These are phyloP conservation scores for Pulveroboletus sp. DNA, from an alignment of 768 basidiomycete species.

Conservation along the genomic window DNA sequence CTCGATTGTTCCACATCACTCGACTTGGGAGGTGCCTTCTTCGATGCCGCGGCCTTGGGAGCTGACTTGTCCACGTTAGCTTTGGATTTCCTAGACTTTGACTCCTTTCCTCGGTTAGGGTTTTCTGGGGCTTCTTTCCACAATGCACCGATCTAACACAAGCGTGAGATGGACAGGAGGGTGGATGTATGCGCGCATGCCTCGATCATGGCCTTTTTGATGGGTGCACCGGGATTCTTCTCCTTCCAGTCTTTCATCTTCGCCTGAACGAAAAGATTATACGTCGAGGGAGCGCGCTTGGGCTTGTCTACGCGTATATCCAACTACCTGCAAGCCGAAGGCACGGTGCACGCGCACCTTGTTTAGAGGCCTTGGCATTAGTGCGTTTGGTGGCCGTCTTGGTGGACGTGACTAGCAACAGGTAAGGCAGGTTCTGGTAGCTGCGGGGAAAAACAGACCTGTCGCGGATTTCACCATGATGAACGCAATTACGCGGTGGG, in stretches of 20 bases:
- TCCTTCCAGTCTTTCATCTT: constrained; percentile 57
- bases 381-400: constrained; percentile 55
- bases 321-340: not conserved
- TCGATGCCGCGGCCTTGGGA: constrained; percentile 3
- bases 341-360: constrained; percentile 26
- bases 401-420: constrained; percentile 43
- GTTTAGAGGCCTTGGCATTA: constrained; percentile 41
- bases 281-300: constrained; percentile 56
- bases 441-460: constrained; percentile 31
- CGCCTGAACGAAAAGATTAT: constrained; percentile 53
- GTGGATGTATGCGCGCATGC: constrained; percentile 24
- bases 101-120: constrained; percentile 54
- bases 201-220: constrained; percentile 52
- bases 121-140: constrained; percentile 63
- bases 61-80: constrained; percentile 19
- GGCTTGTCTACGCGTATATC: constrained; percentile 34
- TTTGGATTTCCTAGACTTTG: constrained; percentile 45
- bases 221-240: constrained; percentile 41
- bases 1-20: constrained; percentile 21
- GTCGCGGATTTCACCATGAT: constrained; percentile 51
- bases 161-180: constrained; percentile 5
- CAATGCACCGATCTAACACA: constrained; percentile 45
- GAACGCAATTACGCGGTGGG: constrained; percentile 13
- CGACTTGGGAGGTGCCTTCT: constrained; percentile 17
- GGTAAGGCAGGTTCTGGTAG: constrained; percentile 1